Base-by-base conservation (phyloP, 352 stramenopile genomes). In the Globisporangium solare region DNA sequence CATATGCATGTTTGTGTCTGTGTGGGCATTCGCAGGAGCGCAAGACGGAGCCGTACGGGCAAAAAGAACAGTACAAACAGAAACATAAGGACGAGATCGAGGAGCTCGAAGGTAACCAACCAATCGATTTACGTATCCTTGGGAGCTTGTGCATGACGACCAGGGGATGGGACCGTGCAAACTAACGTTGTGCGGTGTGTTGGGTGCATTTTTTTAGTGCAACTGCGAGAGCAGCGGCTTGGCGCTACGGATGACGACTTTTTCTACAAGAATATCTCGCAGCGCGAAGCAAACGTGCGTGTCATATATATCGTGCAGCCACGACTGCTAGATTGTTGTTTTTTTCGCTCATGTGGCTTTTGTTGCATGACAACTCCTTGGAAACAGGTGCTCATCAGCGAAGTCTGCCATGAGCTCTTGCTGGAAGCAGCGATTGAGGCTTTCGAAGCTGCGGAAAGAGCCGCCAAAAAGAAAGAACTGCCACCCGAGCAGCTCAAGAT, bases 401-500 rank as follows among this genome's bases (percentile, higher is more conserved):
- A 91, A 63, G 75, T 88, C 1, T 47, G 88, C 20, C 60, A 74
- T 11, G 79, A 91, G 31, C 60, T 83, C 17, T 49, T 88, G 17
- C 81, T 73, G 21, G 73, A 90, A 3, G 51, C 85, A n/a, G 67
- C 77, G 11, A 66, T 74, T 42, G 80, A 88, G 7, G 61, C 70
- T 2, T 88, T 74, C 56, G 70, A 90, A 15, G 65, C 77, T 43
- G 80, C 71, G 35, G 71, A 84, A 53, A 63, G 64, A 4, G 81
- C 71, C n/a, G 55, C 63, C 10, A 60, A 67, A 1, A 75, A 75
- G 51, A 81, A 74, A 48, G 68, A 88, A 48, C 66, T 94, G 18
- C 73, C 80, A 12, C 61, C 68, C 2, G 83, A 92, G n/a, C 67
- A 88, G 32, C 70, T 88, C 8, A 51, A 77, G 24, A 63, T 89